Base-by-base conservation (phyloP, 1,284 basidiomycete genomes). In the Dichomitus squalens region DNA sequence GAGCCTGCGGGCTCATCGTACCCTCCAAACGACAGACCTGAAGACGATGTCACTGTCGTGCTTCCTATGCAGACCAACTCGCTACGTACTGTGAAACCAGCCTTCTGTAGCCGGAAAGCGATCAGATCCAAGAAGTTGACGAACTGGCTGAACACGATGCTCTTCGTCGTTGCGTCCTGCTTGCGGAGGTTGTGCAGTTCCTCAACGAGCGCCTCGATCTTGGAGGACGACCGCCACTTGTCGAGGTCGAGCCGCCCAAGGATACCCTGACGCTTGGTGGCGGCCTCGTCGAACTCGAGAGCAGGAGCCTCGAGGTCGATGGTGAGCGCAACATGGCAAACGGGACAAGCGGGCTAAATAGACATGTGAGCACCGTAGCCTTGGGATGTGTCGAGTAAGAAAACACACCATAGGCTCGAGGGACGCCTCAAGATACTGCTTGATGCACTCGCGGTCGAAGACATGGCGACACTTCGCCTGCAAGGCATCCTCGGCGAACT, bases 401-500 rank as follows among this genome's bases (percentile, higher is more conserved):
- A n/a, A 20, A 75, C 85, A 52, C 62, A 92, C 94, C 38, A 78
- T 81, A 47, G 81, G 75, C 64, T 93, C 90, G n/a, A 88, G 81
- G 18, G 86, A 84, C 1, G 86, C 82, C 62, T 92, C 85, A 49
- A 99, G 80, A 70, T 98, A 99, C 73, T 97, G 95, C 66, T 86
- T 88, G 70, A 99, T 96, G 68, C 97, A 99, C 71, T 96, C 94
- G 60, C 97, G 87, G 71, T 98, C 95, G 68, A 93, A 95, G 63
- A 94, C 88, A 70, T 96, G 95, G 46, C 83, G 84, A 73, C 97
- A 99, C 64, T 88, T 90, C 29, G 94, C 90, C 67, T 93, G 87
- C 61, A 99, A 98, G 1, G 96, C 95, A 69, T 99, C 97, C 74
- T 99, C 97, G 0, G 95, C 96, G 52, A 97, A 83, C 64, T 99